Evolutionary conservation across 108 stramenopile species (phyloP), one percentile per base, ranked within the genome.

Genomic region (Chaetoceros tenuissimus): DNA sequence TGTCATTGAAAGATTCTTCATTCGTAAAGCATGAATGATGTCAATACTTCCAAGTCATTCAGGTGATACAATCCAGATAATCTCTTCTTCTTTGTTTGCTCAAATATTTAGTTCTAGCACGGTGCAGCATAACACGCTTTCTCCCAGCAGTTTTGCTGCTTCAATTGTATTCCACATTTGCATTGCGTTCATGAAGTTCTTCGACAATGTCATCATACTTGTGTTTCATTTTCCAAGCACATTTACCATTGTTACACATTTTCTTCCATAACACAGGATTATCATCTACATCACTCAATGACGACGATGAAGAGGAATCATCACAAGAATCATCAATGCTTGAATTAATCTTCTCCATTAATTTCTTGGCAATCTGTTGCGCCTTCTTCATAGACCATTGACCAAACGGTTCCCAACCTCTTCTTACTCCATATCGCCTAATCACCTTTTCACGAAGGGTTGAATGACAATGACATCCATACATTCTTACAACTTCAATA

Each of bases 331-430:
- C 13, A 56, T 60, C 40, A 61, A 45, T 0, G 28, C 60, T 19
- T n/a, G 24, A 61, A 63, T 77, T 78, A 51, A 85, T 48, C 46
- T 69, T 62, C 25, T 71, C 60, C 18, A 79, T 77, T 58, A 78
- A 79, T 50, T 63, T 57, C 30, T 59, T 63, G 1, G 84, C 89
- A 0, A 77, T 49, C 29, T 68, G 71, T 54, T 74, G 65, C 1
- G 89, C 89, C 55, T 92, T 92, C 1, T 56, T 58, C 48, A 92
- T 55, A 43, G 71, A 73, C 89, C 89, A 92, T 51, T 87, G 85
- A 21, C 89, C 89, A 80, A 87, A 92, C 22, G 84, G 84, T 60
- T 92, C 89, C 89, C 89, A 92, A 16, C 89, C 89, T 2, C 57
- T 68, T 47, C 89, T 71, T 46, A 72, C 74, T 25, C 89, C 89